Conservation (phyloP, 164 flowering plant species). For the Macadamia tetraphylla region DNA sequence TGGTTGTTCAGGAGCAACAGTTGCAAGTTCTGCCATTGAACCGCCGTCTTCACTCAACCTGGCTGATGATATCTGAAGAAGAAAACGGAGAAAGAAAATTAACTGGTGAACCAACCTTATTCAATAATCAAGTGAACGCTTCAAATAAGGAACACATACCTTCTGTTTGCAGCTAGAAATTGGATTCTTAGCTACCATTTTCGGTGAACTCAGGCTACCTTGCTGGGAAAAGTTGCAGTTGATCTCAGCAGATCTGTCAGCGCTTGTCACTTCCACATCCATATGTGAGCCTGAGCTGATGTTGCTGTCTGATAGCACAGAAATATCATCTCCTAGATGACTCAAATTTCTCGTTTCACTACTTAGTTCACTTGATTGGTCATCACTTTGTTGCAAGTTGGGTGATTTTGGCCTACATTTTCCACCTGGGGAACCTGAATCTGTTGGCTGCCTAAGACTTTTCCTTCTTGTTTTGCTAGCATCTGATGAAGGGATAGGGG, state of each 20-base stretch:
- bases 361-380: constrained; percentile 50
- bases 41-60: constrained; percentile 24
- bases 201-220: constrained; percentile 12
- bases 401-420: constrained; percentile 35
- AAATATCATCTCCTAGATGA: constrained; percentile 41
- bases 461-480: constrained; percentile 49
- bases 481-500: constrained; percentile 57
- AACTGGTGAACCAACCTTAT: neutral
- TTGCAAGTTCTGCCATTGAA: constrained; percentile 25
- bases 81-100: neutral
- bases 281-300: constrained; percentile 27
- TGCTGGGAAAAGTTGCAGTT: constrained; percentile 9
- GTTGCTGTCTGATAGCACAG: constrained; percentile 39
- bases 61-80: constrained; percentile 31
- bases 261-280: constrained; percentile 40
- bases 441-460: constrained; percentile 31
- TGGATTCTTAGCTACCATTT: constrained; percentile 7
- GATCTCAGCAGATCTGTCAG: constrained; percentile 25
- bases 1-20: constrained; percentile 65
- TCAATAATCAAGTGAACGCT: neutral
- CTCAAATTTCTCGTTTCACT: constrained; percentile 44
- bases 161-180: constrained; percentile 17
- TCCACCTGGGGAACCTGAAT: constrained; percentile 65
- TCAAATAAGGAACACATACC: constrained; percentile 17
- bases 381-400: constrained; percentile 35